phyloP scores from a whole-genome alignment of 768 basidiomycete genomes.

The Termitomyces titanicus region DNA sequence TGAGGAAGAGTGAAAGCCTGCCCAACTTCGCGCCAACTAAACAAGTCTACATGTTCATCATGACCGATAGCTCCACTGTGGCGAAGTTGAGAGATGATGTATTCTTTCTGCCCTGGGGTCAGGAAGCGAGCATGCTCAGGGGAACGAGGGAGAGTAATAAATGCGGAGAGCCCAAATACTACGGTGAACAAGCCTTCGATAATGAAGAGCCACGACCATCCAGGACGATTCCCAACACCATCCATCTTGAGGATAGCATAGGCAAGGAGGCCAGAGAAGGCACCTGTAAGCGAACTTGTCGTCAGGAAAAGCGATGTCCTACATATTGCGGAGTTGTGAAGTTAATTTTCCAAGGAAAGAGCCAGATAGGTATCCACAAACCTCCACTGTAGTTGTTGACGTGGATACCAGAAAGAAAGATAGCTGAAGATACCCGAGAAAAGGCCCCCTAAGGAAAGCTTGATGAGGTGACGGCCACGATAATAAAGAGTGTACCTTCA shows the following conservation, averaged over 20 bases:
- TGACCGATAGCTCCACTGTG: slow-evolving; percentile 36
- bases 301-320: slow-evolving; percentile 47
- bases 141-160: slow-evolving; percentile 43
- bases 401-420: slow-evolving; percentile 52
- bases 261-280: slow-evolving; percentile 69
- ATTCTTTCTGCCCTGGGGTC: slow-evolving; percentile 26
- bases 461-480: neutral
- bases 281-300: slow-evolving; percentile 56
- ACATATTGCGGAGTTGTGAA: slow-evolving; percentile 31
- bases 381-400: slow-evolving; percentile 47
- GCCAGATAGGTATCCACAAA: neutral
- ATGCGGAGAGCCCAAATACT: slow-evolving; percentile 48
- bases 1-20: slow-evolving; percentile 50
- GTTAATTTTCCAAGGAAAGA: slow-evolving; percentile 14
- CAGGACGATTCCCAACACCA: slow-evolving; percentile 46
- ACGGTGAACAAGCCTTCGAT: slow-evolving; percentile 64
- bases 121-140: slow-evolving; percentile 51
- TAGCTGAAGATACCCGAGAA: slow-evolving; percentile 57
- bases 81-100: slow-evolving; percentile 26
- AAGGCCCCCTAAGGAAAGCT: slow-evolving; percentile 40
- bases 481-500: slow-evolving; percentile 30
- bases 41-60: slow-evolving; percentile 37
- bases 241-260: slow-evolving; percentile 63
- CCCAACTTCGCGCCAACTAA: slow-evolving; percentile 55
- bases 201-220: slow-evolving; percentile 72